These are phyloP conservation scores for Neurospora sp. DNA, from an alignment of 495 filamentous ascomycete species.

Conservation along the genomic window DNA sequence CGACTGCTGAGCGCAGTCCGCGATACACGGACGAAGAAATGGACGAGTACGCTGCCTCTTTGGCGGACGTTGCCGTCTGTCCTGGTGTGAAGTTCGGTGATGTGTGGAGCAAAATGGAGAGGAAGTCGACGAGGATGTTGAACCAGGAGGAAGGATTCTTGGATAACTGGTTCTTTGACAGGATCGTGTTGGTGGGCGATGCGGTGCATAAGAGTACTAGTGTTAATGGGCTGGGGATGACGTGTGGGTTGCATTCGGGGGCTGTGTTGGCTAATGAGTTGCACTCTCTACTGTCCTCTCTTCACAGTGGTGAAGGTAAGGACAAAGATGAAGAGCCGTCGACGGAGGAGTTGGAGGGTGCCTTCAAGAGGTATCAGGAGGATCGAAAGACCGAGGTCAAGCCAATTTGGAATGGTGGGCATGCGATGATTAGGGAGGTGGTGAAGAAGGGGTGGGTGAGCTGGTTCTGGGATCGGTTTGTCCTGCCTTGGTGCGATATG, in stretches of 20 bases:
- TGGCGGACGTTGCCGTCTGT: neutral
- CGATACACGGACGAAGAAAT: neutral
- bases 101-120: neutral
- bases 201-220: slow-evolving; percentile 27
- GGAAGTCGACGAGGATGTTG: slow-evolving; percentile 9
- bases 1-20: neutral
- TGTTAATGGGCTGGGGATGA: neutral
- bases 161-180: slow-evolving; percentile 27
- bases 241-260: neutral
- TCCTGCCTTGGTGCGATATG: neutral
- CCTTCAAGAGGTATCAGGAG: neutral
- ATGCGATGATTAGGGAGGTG: neutral
- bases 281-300: neutral
- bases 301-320: neutral
- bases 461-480: neutral
- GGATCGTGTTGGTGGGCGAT: slow-evolving; percentile 35
- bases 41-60: neutral
- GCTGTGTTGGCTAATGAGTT: neutral
- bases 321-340: neutral
- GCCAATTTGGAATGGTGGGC: neutral
- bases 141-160: slow-evolving; percentile 31
- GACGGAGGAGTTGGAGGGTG: neutral
- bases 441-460: neutral
- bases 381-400: neutral
- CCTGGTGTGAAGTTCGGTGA: neutral